Base-by-base conservation (phyloP, 2,329 filamentous ascomycete species). In the Ophiostoma himal-ulmi region DNA sequence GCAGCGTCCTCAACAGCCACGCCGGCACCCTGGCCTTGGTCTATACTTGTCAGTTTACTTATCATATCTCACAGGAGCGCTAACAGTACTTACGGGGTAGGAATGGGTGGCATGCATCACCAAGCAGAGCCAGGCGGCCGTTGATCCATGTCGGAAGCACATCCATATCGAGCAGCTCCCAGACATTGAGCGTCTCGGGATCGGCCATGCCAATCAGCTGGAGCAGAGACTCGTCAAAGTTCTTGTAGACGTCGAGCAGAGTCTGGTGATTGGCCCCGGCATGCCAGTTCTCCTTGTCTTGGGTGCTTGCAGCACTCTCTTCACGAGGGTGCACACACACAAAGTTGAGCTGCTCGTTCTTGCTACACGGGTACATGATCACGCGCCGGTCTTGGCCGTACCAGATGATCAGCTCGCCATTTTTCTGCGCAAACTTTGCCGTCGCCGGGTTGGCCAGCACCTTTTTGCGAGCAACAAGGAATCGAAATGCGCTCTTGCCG, bases 101-200 rank as follows among this genome's bases (percentile, higher is more conserved):
- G 74, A 91, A 90, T 0, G 89, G 88, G 76, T 92, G 89, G 0
- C 88, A 89, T 0, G 89, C 88, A 75, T 91, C 89, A 0, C 89
- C 89, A 0, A 91, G 77, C 0, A 91, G 77, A 0, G 83, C 87
- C 22, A 90, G 76, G 5, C 80, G 82, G 0, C 78, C 84, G 2
- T 84, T 82, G 0, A 81, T 79, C 84, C 87, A 91, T 0, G 78
- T 81, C 0, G 83, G 82, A 20, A 91, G 77, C 0, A 81, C 78
- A 4, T 85, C 82, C 85, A 90, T 89, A 73, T 91, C 89, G 4
- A 88, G 76, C 1, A 90, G 77, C 30, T 82, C 83, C 87, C 86
- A 90, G 0, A 87, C 78, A 70, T 84, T 87, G 26, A 88, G 75
- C 0, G 79, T 79, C 0, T 79, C 75, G 0, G 80, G 77, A n/a